A percentile compares a stretch with the other conserved stretches of the same genome.
Conservation (phyloP, 805 yeast genomes). For the Spathaspora gorwiae region DNA sequence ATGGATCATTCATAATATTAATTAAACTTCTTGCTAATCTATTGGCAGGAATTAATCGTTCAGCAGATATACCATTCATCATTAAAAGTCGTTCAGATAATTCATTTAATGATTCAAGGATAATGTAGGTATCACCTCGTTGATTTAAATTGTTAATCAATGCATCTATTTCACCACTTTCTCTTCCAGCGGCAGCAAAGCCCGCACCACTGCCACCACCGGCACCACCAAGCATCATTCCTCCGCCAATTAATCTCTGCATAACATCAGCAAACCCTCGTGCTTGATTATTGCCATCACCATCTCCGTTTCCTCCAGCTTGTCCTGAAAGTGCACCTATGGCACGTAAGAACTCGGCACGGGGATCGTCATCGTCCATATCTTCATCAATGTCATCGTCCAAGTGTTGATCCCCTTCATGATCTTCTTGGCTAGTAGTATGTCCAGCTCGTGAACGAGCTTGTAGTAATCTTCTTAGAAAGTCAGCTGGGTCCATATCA, state of each 20-base stretch:
- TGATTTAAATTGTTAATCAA: conserved; percentile 36
- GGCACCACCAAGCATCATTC: conserved; percentile 14
- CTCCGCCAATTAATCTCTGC: conserved; percentile 30
- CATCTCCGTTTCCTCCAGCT: background rate
- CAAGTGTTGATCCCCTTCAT: conserved; percentile 8
- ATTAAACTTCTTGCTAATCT: conserved; percentile 53
- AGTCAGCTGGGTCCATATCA: conserved; percentile 15
- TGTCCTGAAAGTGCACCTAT: conserved; percentile 17
- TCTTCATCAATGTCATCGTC: conserved; percentile 16
- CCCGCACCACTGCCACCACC: too few species aligned
- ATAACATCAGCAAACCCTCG: conserved; percentile 28
- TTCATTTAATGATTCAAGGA: conserved; percentile 63
- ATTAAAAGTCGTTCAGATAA: conserved; percentile 60
- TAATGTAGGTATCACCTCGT: conserved; percentile 54
- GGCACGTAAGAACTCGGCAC: conserved; percentile 23
- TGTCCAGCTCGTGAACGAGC: background rate
- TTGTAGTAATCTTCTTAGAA: conserved; percentile 17
- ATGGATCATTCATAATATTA: conserved; percentile 55
- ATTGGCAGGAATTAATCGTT: conserved; percentile 58
- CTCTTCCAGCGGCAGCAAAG: conserved; percentile 9
- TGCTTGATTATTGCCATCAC: background rate
- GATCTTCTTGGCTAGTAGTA: background rate
- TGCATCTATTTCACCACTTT: conserved; percentile 25
- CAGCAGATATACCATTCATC: conserved; percentile 63
- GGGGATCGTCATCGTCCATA: conserved; percentile 15